Evolutionary conservation across 257 asterid genomes (phyloP).

Genomic region (Solanum piurae): DNA sequence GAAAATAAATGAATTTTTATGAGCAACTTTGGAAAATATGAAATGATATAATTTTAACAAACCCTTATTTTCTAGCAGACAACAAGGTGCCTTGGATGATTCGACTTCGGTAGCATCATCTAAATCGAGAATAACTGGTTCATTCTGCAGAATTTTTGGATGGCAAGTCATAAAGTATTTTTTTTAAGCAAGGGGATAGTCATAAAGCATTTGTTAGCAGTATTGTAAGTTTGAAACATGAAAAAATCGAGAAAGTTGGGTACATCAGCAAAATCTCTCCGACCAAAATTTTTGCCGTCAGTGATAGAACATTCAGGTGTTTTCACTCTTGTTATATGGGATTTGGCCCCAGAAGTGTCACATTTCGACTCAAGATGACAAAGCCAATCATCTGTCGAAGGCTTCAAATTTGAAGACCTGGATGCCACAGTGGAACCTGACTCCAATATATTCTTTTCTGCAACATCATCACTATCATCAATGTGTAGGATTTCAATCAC

Average conservation of each 20-base stretch:
- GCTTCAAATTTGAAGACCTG: constrained; percentile 14
- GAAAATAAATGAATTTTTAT: not conserved
- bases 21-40: constrained; percentile 1
- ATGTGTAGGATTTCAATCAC: constrained; percentile 14
- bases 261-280: constrained; percentile 10
- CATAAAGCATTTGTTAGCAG: constrained; percentile 2
- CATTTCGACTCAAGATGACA: constrained; percentile 11
- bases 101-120: constrained; percentile 38
- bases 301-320: constrained; percentile 14
- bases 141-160: constrained; percentile 31
- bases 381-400: not conserved
- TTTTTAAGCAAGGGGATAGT: not conserved
- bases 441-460: constrained; percentile 7
- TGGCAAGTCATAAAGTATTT: constrained; percentile 2
- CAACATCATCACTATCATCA: constrained; percentile 22
- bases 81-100: constrained; percentile 12
- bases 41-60: not conserved
- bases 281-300: constrained; percentile 22
- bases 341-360: constrained; percentile 12
- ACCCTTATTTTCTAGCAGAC: constrained; percentile 33
- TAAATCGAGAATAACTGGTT: constrained; percentile 31
- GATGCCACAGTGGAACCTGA: constrained; percentile 10
- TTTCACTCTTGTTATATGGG: constrained; percentile 13
- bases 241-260: constrained; percentile 3
- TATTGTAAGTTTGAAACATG: not conserved